A percentile compares a stretch with the other conserved stretches of the same genome.
These are phyloP conservation scores for Wallacemonas collosoma DNA, from an alignment of 208 protist genomes.

Conservation along the genomic window DNA sequence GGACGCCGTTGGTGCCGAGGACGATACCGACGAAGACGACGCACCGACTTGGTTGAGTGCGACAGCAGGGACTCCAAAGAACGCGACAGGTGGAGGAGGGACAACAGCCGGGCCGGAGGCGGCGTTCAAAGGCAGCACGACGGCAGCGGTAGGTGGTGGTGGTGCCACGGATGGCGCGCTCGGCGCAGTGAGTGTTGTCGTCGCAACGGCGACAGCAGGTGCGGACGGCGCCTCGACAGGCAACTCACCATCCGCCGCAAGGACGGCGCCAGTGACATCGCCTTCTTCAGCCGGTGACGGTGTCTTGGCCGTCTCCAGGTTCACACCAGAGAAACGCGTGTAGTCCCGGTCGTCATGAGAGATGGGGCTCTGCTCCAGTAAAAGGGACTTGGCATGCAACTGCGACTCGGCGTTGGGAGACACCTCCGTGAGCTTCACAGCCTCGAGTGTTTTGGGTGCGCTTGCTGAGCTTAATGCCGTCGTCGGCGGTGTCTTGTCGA, in stretches of 20 bases:
- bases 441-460: background rate
- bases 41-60: too few relatives aligned
- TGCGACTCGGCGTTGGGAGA: background rate
- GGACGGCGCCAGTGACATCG: background rate
- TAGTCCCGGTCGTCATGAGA: slow-evolving; percentile 10
- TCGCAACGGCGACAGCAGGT: background rate
- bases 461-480: background rate
- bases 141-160: background rate
- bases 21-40: background rate
- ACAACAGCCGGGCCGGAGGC: background rate
- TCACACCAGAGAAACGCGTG: slow-evolving; percentile 14
- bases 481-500: too few relatives aligned
- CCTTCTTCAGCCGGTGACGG: background rate
- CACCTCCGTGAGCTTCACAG: background rate
- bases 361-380: slow-evolving; percentile 13
- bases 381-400: background rate
- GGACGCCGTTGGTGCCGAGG: background rate
- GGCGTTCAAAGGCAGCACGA: background rate
- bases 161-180: background rate
- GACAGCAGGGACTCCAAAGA: background rate
- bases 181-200: background rate
- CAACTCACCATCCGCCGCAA: background rate
- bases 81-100: background rate
- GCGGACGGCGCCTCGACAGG: background rate
- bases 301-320: background rate